A percentile compares a stretch with the other conserved stretches of the same genome.
Evolutionary conservation across 1,284 basidiomycete genomes (phyloP).

Genomic region (Chondrostereum purpureum): DNA sequence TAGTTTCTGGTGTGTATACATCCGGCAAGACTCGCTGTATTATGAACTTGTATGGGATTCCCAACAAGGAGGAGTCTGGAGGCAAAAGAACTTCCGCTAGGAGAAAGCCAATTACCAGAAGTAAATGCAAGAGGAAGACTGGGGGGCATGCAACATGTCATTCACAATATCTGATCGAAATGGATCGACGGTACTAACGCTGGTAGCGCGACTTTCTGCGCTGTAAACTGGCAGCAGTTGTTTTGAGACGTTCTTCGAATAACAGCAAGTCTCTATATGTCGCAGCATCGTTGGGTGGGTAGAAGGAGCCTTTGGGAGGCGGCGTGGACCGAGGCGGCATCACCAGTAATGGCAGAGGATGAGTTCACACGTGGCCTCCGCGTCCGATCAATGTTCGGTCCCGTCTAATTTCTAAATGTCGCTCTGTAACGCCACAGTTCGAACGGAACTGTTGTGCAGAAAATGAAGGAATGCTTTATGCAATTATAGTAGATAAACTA

Average conservation of each 20-base stretch:
- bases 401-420: too few species aligned
- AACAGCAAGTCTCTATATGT: conserved; percentile 87
- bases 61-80: conserved; percentile 53
- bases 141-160: conserved; percentile 6
- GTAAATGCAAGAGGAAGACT: conserved; percentile 76
- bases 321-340: conserved; percentile 34
- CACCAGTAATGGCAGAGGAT: background rate
- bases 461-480: too few species aligned
- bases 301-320: conserved; percentile 41
- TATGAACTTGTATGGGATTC: conserved; percentile 52
- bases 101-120: conserved; percentile 65
- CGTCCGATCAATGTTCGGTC: too few species aligned
- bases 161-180: background rate
- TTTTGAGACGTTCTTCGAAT: conserved; percentile 95
- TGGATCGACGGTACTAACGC: conserved; percentile 44
- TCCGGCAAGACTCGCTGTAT: conserved; percentile 46
- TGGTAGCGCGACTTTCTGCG: conserved; percentile 84
- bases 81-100: conserved; percentile 67
- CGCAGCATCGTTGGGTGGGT: conserved; percentile 62
- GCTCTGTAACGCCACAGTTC: too few species aligned
- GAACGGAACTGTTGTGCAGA: too few species aligned
- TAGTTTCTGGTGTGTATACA: conserved; percentile 35
- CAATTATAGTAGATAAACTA: too few species aligned
- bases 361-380: too few species aligned
- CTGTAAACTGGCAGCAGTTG: conserved; percentile 79